A percentile compares a stretch with the other conserved stretches of the same genome.
Conservation (phyloP, 768 basidiomycete species). For the Pholiota microspora region DNA sequence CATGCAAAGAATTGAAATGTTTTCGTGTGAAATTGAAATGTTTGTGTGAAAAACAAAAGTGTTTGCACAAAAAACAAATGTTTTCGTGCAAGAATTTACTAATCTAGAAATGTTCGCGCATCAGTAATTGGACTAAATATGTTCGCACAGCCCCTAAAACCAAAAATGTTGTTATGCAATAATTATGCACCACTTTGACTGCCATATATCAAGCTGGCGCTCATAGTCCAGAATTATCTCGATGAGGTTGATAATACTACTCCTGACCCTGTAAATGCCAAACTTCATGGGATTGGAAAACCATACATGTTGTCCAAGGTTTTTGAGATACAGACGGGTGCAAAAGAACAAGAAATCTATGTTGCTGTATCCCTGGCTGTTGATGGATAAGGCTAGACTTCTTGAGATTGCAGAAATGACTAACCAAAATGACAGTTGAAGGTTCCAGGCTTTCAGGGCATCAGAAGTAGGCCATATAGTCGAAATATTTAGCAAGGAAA, state of each 20-base stretch:
- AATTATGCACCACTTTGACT: no score
- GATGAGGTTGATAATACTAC: background rate
- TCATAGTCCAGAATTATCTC: background rate
- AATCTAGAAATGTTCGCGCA: no score
- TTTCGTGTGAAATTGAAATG: no score
- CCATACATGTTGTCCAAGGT: background rate
- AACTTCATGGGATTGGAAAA: background rate
- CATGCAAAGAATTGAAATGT: no score
- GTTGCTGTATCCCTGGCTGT: background rate
- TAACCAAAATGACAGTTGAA: background rate
- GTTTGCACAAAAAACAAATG: no score
- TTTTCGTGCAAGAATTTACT: no score
- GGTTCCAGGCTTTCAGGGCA: background rate
- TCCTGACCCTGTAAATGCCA: background rate
- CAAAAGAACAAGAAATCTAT: slow-evolving; percentile 3
- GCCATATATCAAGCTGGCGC: slow-evolving; percentile 4
- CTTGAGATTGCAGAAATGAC: background rate
- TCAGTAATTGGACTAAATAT: no score
- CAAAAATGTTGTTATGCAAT: background rate
- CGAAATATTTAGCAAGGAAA: background rate
- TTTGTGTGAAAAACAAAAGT: no score
- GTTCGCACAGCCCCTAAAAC: no score
- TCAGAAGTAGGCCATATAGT: background rate
- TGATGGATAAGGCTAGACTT: background rate
- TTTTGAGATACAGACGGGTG: background rate